Base-by-base conservation (phyloP, 202 grass and related monocot genomes). In the Bolboschoenoplectus hybrid region DNA sequence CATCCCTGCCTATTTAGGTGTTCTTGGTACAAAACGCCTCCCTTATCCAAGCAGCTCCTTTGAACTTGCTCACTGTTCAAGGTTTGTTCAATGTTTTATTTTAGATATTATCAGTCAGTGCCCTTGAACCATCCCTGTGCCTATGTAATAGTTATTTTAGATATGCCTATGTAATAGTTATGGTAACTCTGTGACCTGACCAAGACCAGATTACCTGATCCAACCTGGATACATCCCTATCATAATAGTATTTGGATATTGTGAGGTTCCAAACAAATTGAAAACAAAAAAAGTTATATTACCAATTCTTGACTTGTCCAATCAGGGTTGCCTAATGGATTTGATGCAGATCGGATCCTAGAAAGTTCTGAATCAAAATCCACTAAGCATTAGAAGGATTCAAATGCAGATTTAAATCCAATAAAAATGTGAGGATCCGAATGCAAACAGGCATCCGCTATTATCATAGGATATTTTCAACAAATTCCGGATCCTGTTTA, bases 11-110 rank as follows among this genome's bases (percentile, higher is more conserved):
- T 99, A 94, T 89, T 92, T 99, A 89, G 97, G 93, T 75, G 93
- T 99, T 77, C 86, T 99, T 81, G 97, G 97, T 82, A 99, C 97
- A 87, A 99, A 97, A 86, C 91, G 97, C 32, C 97, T 99, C 84
- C 97, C 97, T 12, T 99, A 99, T 83, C 97, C 97, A 50, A 94
- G 91, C 84, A 89, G 93, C 86, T 99, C 97, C 6, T 99, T 99
- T 89, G 97, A 99, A 81, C 82, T 99, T 89, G 97, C 97, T 51
- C 97, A 97, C 88, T 99, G 93, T 91, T 99, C 93, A 17, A 89
- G 93, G 75, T 80, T 80, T 64, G 53, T 58, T 16, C 34, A 56
- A 77, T 56, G 13, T 56, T 77, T 55, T 26, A 46, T 77, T 10
- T 52, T 75, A 76, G 20, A 76, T 76, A 75, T 76, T 53, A 2